Percentiles rank a stretch among this genome's conserved stretches.
Conservation (phyloP, 768 basidiomycete genomes). For the Xerocomellus intermedius region DNA sequence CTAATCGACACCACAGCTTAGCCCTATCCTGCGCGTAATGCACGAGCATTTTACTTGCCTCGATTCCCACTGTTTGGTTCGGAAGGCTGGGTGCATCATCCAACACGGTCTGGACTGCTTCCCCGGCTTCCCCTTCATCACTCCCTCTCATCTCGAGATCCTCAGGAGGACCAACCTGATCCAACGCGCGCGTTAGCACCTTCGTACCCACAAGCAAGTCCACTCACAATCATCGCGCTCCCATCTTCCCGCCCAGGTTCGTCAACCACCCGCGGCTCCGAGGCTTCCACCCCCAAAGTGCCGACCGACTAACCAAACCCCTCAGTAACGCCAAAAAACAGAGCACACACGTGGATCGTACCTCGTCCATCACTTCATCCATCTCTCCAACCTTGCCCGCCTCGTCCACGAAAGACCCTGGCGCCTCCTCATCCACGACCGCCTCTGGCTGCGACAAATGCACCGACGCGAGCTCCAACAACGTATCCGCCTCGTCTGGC, state of each 20-base stretch:
- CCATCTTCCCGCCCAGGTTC: background rate
- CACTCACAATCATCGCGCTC: conserved; percentile 7
- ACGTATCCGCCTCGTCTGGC: conserved; percentile 16
- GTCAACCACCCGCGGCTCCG: background rate
- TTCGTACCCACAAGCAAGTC: background rate
- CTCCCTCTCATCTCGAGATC: background rate
- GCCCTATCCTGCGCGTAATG: background rate
- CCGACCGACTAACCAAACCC: background rate
- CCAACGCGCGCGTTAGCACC: background rate
- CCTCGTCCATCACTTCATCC: conserved; percentile 9
- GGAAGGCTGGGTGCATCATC: background rate
- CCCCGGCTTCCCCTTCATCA: background rate
- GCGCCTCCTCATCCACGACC: background rate
- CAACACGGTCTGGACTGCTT: background rate
- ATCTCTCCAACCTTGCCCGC: background rate
- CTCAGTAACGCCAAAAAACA: conserved; percentile 1
- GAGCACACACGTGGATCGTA: background rate
- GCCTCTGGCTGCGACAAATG: conserved; percentile 16
- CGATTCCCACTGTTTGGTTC: background rate
- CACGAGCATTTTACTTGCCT: background rate
- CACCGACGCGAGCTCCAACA: conserved; percentile 26
- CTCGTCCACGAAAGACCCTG: background rate
- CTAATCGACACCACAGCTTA: background rate
- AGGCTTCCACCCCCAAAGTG: background rate
- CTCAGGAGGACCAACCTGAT: background rate